These are phyloP conservation scores for Nicotiana paniculata DNA, from an alignment of 257 asterid genomes.

Conservation along the genomic window DNA sequence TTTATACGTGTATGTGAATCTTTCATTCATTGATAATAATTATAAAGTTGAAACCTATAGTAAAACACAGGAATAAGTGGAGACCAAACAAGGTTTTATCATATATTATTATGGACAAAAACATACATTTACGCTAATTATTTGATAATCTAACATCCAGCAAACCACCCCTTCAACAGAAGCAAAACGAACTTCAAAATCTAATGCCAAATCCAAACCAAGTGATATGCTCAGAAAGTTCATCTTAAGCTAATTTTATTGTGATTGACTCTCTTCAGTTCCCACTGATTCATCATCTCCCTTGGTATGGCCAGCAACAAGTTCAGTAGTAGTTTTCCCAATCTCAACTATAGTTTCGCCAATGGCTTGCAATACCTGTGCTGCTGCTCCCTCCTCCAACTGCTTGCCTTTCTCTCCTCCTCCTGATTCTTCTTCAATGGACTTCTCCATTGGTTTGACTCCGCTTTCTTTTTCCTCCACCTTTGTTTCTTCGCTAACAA, in stretches of 20 bases:
- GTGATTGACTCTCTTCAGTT: background rate
- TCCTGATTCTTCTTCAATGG: conserved; percentile 1
- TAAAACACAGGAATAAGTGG: too few species aligned
- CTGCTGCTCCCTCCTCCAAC: conserved; percentile 6
- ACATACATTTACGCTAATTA: background rate
- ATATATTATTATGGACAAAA: background rate
- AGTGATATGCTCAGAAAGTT: background rate
- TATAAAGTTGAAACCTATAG: too few species aligned
- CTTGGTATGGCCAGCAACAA: conserved; percentile 41
- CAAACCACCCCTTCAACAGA: background rate
- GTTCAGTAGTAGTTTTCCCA: conserved; percentile 62
- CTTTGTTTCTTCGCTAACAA: background rate
- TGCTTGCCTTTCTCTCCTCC: conserved; percentile 5
- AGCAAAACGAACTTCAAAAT: background rate
- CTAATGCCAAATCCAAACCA: background rate
- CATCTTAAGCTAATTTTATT: background rate
- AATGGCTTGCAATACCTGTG: conserved; percentile 45
- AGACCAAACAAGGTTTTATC: background rate
- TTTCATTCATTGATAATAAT: too few species aligned
- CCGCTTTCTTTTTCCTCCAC: background rate
- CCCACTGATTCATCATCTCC: background rate
- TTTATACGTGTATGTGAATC: too few species aligned
- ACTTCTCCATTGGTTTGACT: background rate
- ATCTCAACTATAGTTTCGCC: conserved; percentile 86
- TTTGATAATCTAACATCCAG: background rate